Evolutionary conservation across 176 grass and related monocot species (phyloP), one percentile per base, ranked within the genome.

Genomic region (Cenchrus fungigraminus): DNA sequence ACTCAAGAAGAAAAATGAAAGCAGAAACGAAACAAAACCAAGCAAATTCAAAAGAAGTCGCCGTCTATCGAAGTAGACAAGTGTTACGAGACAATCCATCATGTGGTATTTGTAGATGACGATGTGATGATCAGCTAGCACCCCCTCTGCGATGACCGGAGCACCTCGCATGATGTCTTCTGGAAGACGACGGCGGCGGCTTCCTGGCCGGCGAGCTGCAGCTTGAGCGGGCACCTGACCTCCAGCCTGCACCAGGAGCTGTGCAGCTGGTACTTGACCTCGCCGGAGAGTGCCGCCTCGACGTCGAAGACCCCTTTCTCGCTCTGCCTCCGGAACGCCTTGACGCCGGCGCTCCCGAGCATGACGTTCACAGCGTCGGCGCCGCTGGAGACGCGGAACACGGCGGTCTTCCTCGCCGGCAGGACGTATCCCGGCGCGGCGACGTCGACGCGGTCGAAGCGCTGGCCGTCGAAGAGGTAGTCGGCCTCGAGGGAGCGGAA

Each of bases 401-500:
- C 69, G 70, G 52, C 61, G 34, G 78, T 76, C 71, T 68, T 87
- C 71, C 79, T 58, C 6, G 85, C 85, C 8, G 78, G 47, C 71
- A 82, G 40, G 12, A 6, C 65, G 65, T 74, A 91, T 2, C 8
- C 51, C 5, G 68, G 20, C 40, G 76, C 3, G 13, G 62, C 9
- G 42, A 43, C 77, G n/a, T 43, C 16, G 67, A 86, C 51, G 72
- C 74, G 53, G 77, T 91, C 86, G 51, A 91, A 85, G 4, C 83
- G 44, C 77, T 91, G 77, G 17, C 58, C 40, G 16, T 58, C 57
- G 85, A 85, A 91, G 61, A 63, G 83, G 43, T 83, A 91, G 20
- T 76, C 61, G 34, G 79, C 82, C 16, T 88, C 76, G 77, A 91
- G 86, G 59, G 78, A 75, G 31, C 86, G 67, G 81, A 88, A 68